Base-by-base conservation (phyloP, 345 rosid species). In the Hibiscus syriacus region DNA sequence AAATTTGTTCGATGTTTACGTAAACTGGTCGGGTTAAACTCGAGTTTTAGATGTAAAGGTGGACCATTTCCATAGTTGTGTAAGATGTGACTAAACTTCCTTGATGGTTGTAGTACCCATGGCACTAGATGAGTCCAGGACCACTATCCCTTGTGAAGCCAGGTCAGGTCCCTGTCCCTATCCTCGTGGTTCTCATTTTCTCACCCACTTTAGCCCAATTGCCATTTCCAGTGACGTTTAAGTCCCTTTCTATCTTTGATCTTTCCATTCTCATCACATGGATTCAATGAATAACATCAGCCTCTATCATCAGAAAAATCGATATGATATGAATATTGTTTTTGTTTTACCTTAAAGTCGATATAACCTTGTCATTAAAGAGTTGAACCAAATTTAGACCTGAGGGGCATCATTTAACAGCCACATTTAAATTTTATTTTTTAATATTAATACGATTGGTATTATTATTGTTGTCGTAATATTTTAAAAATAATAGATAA, bases 11-110 rank as follows among this genome's bases (percentile, higher is more conserved):
- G n/a, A n/a, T n/a, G n/a, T n/a, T n/a, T n/a, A n/a, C n/a, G n/a
- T n/a, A n/a, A n/a, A n/a, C n/a, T n/a, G n/a, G n/a, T n/a, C n/a
- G n/a, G n/a, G n/a, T n/a, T n/a, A n/a, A 34, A 6, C 10, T 34
- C 1, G 52, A 46, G 20, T n/a, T 46, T 2, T 46, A 46, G 20
- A 38, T 10, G 8, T 41, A 19, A 17, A 46, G 0, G 29, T 71
- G 77, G 80, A 77, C 80, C 83, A 80, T 67, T 61, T 16, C 75
- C 72, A 19, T 32, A 76, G 72, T 73, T 13, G 79, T 56, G 81
- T 60, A 76, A 74, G 86, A 80, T 80, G 84, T 82, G 84, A 84
- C 84, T 39, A 48, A 68, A 74, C 86, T 49, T 17, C 71, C 23
- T 76, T 74, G 43, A 11, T 26, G 52, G 76, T 26, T 46, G 58